Evolutionary conservation across 2,329 filamentous ascomycete species (phyloP).

Genomic region (Hypomyces perniciosus): DNA sequence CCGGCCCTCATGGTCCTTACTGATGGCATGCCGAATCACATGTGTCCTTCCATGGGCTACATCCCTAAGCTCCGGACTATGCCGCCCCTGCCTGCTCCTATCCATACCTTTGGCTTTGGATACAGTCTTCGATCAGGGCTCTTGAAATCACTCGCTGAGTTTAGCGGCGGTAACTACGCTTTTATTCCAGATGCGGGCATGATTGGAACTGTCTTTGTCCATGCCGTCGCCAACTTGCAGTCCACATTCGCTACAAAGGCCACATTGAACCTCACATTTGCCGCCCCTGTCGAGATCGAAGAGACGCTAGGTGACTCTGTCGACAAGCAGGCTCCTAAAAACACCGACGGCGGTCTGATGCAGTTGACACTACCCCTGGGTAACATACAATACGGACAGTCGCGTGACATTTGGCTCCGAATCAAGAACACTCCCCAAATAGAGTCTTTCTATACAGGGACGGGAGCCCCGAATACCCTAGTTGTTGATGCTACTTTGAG

Average conservation of each 20-base stretch:
- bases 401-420: slow-evolving; percentile 47
- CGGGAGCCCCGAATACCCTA: not conserved
- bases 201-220: slow-evolving; percentile 57
- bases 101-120: slow-evolving; percentile 34
- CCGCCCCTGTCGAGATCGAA: slow-evolving; percentile 29
- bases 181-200: slow-evolving; percentile 59
- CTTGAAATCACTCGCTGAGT: slow-evolving; percentile 54
- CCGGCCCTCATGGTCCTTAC: slow-evolving; percentile 50
- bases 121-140: slow-evolving; percentile 37
- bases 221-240: slow-evolving; percentile 56
- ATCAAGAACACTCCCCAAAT: slow-evolving; percentile 18
- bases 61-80: slow-evolving; percentile 45
- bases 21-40: slow-evolving; percentile 49
- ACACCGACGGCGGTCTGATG: slow-evolving; percentile 10
- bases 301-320: slow-evolving; percentile 36
- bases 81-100: slow-evolving; percentile 35
- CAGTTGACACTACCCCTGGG: slow-evolving; percentile 38
- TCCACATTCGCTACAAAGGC: slow-evolving; percentile 49
- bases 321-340: slow-evolving; percentile 24
- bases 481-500: slow-evolving; percentile 29
- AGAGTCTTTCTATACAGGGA: not conserved
- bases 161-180: slow-evolving; percentile 50
- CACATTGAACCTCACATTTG: slow-evolving; percentile 36
- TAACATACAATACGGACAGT: slow-evolving; percentile 56
- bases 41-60: slow-evolving; percentile 48